Evolutionary conservation across 768 basidiomycete genomes (phyloP).

Genomic region (Boletales sp.): DNA sequence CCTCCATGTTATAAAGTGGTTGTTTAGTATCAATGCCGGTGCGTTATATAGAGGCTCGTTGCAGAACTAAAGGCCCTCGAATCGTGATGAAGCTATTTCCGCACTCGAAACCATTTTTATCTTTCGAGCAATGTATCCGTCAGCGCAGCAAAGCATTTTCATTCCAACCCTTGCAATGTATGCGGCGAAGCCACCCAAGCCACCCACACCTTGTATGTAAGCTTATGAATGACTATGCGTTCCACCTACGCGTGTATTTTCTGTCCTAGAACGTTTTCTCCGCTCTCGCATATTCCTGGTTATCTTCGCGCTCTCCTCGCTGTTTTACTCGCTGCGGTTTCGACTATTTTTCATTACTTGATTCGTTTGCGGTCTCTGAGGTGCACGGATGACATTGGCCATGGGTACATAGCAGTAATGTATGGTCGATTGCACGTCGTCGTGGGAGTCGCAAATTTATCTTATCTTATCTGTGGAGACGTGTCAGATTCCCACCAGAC

Average conservation of each 20-base stretch:
- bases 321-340: conserved; percentile 13
- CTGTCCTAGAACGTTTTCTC: conserved; percentile 17
- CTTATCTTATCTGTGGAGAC: conserved; percentile 16
- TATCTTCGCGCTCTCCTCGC: conserved; percentile 24
- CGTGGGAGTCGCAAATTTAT: conserved; percentile 4
- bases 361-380: not conserved
- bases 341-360: conserved; percentile 5
- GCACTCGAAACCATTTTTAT: conserved; percentile 3
- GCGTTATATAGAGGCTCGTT: conserved; percentile 51
- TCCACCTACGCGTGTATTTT: conserved; percentile 20
- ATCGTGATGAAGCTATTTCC: conserved; percentile 20
- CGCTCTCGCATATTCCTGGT: conserved; percentile 19
- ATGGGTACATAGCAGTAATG: no score
- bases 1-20: not conserved
- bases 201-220: conserved; percentile 29
- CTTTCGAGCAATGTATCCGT: conserved; percentile 27
- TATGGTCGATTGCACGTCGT: no score
- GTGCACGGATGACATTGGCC: no score
- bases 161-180: conserved; percentile 26
- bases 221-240: conserved; percentile 19
- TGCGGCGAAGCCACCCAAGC: conserved; percentile 23
- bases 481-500: conserved; percentile 18
- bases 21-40: not conserved
- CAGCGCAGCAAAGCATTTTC: conserved; percentile 18
- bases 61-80: conserved; percentile 55